phyloP scores from a whole-genome alignment of 306 rosid species.

The Fragaria iinumae region DNA sequence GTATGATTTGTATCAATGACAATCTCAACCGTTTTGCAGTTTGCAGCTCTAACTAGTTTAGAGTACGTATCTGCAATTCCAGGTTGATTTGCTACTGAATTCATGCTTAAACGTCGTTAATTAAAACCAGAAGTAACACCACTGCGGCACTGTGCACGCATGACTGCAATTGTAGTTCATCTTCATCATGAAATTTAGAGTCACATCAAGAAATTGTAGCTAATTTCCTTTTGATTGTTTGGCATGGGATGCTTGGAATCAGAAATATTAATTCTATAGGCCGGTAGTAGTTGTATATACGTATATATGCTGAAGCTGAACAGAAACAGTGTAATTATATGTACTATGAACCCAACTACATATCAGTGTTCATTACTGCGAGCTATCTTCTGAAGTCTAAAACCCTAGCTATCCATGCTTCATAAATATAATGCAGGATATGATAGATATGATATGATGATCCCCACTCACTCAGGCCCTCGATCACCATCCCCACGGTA shows the following conservation, averaged over 20 bases:
- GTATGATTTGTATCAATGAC: background rate
- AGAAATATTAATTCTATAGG: conserved; percentile 6
- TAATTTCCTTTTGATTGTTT: background rate
- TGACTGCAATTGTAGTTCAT: background rate
- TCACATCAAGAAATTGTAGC: background rate
- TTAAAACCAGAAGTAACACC: background rate
- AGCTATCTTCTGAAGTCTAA: conserved; percentile 6
- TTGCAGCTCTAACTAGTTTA: background rate
- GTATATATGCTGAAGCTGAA: conserved; percentile 4
- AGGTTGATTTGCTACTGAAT: background rate
- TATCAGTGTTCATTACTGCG: background rate
- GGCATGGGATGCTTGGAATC: background rate
- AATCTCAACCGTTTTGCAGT: background rate
- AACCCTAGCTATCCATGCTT: background rate
- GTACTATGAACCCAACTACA: background rate
- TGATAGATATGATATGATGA: background rate
- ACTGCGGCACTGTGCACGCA: background rate
- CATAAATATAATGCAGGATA: background rate
- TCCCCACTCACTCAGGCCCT: background rate
- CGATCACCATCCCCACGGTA: background rate
- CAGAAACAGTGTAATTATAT: background rate
- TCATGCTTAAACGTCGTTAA: background rate
- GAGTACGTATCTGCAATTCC: background rate
- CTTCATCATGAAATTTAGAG: background rate
- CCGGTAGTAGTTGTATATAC: background rate